These are phyloP conservation scores for Colletotrichum truncatum DNA, from an alignment of 2,329 filamentous ascomycete genomes.

Conservation along the genomic window DNA sequence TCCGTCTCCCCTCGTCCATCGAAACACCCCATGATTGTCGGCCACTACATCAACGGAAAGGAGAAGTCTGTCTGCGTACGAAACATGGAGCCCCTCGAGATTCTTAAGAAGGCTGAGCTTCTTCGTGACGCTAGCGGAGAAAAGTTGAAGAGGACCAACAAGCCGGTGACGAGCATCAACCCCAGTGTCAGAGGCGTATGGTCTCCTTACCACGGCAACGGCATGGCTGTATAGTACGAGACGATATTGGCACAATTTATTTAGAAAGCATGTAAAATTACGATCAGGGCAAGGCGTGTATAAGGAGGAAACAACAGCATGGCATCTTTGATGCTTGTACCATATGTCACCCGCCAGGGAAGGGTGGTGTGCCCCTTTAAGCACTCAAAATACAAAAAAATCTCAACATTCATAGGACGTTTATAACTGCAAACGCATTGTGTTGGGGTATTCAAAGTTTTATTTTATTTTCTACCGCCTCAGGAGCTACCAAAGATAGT, in stretches of 20 bases:
- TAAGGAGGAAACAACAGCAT: constrained; percentile 8
- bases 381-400: constrained; percentile 14
- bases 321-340: constrained; percentile 21
- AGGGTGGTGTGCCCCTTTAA: constrained; percentile 8
- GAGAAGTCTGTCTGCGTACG: constrained; percentile 88
- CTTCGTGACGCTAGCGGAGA: constrained; percentile 80
- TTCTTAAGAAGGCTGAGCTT: constrained; percentile 81
- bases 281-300: constrained; percentile 1
- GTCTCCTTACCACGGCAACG: constrained; percentile 74
- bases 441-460: constrained; percentile 21
- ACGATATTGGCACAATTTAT: not conserved
- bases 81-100: constrained; percentile 83
- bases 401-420: not conserved
- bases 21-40: constrained; percentile 88
- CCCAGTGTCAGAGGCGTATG: constrained; percentile 75
- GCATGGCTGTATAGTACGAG: constrained; percentile 56
- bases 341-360: constrained; percentile 18
- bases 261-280: constrained; percentile 20
- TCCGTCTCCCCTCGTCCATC: constrained; percentile 88
- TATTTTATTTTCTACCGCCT: constrained; percentile 2
- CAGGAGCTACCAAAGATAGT: not conserved
- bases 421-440: not conserved
- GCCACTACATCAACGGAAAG: constrained; percentile 91
- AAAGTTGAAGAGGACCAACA: constrained; percentile 71
- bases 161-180: constrained; percentile 71